A percentile compares a stretch with the other conserved stretches of the same genome.
Evolutionary conservation across 2,329 filamentous ascomycete genomes (phyloP).

Genomic region (Cytospora mali): DNA sequence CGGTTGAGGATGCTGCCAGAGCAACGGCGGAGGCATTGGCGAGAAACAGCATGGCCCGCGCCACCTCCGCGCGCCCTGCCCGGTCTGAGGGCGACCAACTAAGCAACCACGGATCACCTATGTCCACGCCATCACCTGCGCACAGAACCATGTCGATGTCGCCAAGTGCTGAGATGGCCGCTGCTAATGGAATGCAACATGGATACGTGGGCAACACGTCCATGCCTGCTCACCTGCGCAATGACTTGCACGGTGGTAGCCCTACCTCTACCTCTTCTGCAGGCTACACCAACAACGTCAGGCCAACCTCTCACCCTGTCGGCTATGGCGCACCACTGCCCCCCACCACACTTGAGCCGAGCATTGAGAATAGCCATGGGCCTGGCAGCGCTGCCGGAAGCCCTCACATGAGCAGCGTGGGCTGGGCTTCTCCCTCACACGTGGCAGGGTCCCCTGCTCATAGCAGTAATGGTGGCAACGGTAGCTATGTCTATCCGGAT

Average conservation of each 20-base stretch:
- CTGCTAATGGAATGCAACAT: slow-evolving; percentile 69
- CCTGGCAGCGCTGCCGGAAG: slow-evolving; percentile 75
- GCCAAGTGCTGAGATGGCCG: slow-evolving; percentile 73
- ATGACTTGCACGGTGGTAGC: slow-evolving; percentile 71
- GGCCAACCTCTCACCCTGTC: slow-evolving; percentile 83
- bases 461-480: slow-evolving; percentile 53
- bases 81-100: slow-evolving; percentile 72
- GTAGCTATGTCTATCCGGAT: slow-evolving; percentile 76
- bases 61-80: slow-evolving; percentile 48
- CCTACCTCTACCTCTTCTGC: slow-evolving; percentile 69
- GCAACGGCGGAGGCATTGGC: slow-evolving; percentile 87
- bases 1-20: slow-evolving; percentile 88
- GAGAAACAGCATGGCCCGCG: slow-evolving; percentile 41
- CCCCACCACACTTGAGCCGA: slow-evolving; percentile 77
- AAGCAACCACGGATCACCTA: slow-evolving; percentile 71
- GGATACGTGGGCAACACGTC: slow-evolving; percentile 77
- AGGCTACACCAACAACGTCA: slow-evolving; percentile 58
- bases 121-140: slow-evolving; percentile 82
- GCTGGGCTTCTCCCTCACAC: slow-evolving; percentile 86
- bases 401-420: slow-evolving; percentile 79
- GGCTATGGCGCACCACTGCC: slow-evolving; percentile 71
- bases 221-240: slow-evolving; percentile 80
- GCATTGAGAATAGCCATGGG: slow-evolving; percentile 73
- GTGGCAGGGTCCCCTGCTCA: slow-evolving; percentile 69
- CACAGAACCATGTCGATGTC: slow-evolving; percentile 80